Conservation (phyloP, 2,329 filamentous ascomycete genomes). For the Hypoxylon sp. region DNA sequence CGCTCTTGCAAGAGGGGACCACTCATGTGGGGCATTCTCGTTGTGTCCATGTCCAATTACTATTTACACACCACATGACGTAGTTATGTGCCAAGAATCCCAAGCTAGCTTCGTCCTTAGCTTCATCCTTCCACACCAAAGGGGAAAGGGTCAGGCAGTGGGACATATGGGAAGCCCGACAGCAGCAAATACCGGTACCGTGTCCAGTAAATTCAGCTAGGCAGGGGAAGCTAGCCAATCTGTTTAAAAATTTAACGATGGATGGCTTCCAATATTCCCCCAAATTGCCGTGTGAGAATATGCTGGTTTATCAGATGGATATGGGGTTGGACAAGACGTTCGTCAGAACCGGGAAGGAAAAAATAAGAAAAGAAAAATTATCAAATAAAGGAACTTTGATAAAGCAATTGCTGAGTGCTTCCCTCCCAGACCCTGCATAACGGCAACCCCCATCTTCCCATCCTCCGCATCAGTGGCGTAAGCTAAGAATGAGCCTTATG, state of each 20-base stretch:
- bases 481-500: conserved; percentile 41
- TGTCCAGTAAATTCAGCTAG: too few relatives aligned
- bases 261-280: conserved; percentile 21
- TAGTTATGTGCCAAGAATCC: conserved; percentile 32
- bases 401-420: conserved; percentile 24
- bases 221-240: too few relatives aligned
- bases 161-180: conserved; percentile 32
- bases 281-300: too few relatives aligned
- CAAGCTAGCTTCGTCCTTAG: conserved; percentile 29
- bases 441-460: conserved; percentile 38
- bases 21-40: conserved; percentile 29
- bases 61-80: conserved; percentile 37
- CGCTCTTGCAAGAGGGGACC: conserved; percentile 18
- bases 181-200: conserved; percentile 31
- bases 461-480: conserved; percentile 50
- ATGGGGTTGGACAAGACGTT: conserved; percentile 7
- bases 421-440: conserved; percentile 48
- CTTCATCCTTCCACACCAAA: conserved; percentile 35
- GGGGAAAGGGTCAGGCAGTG: conserved; percentile 31
- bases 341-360: conserved; percentile 16
- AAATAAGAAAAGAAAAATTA: conserved; percentile 7
- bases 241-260: too few relatives aligned
- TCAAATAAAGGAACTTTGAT: conserved; percentile 14
- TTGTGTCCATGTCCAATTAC: conserved; percentile 28
- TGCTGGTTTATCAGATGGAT: conserved; percentile 16